Base-by-base conservation (phyloP, 2,329 filamentous ascomycete species). In the Onygenales sp. region DNA sequence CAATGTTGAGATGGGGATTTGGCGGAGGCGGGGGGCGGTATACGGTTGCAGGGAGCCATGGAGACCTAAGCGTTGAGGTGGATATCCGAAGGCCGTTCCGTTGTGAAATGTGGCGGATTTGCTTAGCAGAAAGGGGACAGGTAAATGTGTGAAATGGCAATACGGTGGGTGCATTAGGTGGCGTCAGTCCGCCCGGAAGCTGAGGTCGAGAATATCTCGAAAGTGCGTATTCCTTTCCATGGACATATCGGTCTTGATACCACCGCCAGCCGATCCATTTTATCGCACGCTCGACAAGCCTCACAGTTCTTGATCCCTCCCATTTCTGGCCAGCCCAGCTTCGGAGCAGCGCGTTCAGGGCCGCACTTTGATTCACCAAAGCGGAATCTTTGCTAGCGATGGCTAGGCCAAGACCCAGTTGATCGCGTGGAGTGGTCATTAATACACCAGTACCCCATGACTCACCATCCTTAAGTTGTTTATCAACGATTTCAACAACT, bases 121-220 rank as follows among this genome's bases (percentile, higher is more conserved):
- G 88, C 66, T 87, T 89, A 3, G 93, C 90, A 6, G 88, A 90
- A 59, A 98, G 76, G 0, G 93, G 93, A 59, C 88, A 95, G 1
- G 93, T 98, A 64, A 98, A 98, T 0, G 93, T 97, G 68, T 98
- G 93, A 65, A 98, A 98, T 0, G 93, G 93, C 1, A 98, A 77
- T 1, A 98, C 91, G 0, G 93, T 98, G 2, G 93, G 93, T 5
- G 93, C 92, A 33, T 87, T 84, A 3, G 93, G 93, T 8, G 95
- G 80, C 0, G 86, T 80, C 34, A 98, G 75, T 42, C 78, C 79
- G 2, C 77, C 70, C 3, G 92, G 93, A 9, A 95, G 74, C 55
- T 82, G 83, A 9, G 88, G 87, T 50, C 93, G 78, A 36, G 74
- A 72, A 67, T 96, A 96, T 59, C 73, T 77, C 9, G 77, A 77